Evolutionary conservation across 257 asterid genomes (phyloP).

Genomic region (Craterostigma plantagineum): DNA sequence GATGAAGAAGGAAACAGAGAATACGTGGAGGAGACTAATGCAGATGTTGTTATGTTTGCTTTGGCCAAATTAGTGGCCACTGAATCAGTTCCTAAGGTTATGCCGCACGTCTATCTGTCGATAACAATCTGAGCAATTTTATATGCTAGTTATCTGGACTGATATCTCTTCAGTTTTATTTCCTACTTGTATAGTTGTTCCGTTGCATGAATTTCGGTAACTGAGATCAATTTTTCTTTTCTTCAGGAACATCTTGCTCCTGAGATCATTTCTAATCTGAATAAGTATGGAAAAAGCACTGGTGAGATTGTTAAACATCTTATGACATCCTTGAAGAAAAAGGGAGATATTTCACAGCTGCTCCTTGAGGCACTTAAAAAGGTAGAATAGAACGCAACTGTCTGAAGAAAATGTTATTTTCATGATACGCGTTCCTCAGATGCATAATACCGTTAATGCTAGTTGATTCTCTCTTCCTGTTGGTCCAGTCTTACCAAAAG

Average conservation of each 20-base stretch:
- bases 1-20: conserved; percentile 69
- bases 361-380: conserved; percentile 59
- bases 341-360: conserved; percentile 37
- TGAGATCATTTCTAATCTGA: conserved; percentile 64
- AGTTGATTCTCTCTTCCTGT: background rate
- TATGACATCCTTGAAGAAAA: conserved; percentile 54
- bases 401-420: conserved; percentile 6
- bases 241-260: conserved; percentile 70
- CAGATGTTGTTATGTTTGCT: conserved; percentile 63
- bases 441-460: conserved; percentile 4
- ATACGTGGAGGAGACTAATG: conserved; percentile 80
- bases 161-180: conserved; percentile 4
- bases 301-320: conserved; percentile 78
- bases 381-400: conserved; percentile 27
- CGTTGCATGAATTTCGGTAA: conserved; percentile 8
- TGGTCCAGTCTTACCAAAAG: conserved; percentile 48
- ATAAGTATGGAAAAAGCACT: conserved; percentile 43
- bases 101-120: conserved; percentile 7
- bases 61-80: conserved; percentile 61
- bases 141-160: background rate
- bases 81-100: conserved; percentile 69
- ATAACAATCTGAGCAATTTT: background rate
- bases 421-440: background rate
- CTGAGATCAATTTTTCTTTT: no score
- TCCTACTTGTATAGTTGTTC: conserved; percentile 5